A percentile compares a stretch with the other conserved stretches of the same genome.
Conservation (phyloP, 2,329 filamentous ascomycete genomes). For the Epichloe bromicola region DNA sequence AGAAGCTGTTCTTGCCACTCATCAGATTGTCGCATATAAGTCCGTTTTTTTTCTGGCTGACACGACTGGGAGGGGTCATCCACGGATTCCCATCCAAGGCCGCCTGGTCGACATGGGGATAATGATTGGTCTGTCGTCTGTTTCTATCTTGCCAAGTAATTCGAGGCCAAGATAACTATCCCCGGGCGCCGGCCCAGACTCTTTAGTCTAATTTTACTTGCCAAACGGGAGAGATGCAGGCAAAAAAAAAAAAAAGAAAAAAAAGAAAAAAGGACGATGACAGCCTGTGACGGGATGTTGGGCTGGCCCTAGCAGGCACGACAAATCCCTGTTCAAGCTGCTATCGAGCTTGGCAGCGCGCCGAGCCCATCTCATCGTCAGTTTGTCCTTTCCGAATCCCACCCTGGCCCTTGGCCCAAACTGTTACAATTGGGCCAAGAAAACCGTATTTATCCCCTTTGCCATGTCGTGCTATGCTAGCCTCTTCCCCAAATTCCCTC, state of each 20-base stretch:
- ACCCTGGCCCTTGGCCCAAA: background rate
- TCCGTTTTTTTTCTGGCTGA: no score
- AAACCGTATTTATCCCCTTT: constrained; percentile 3
- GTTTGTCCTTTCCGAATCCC: background rate
- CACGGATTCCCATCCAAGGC: background rate
- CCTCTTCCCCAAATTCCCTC: background rate
- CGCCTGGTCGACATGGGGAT: background rate
- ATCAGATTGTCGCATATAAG: no score
- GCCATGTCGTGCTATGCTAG: background rate
- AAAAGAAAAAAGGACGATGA: no score
- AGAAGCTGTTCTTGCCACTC: no score
- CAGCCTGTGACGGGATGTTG: no score
- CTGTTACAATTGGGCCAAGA: background rate
- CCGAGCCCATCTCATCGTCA: no score
- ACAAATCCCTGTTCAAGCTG: background rate
- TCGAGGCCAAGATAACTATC: background rate
- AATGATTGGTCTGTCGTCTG: background rate
- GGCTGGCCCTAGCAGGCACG: background rate
- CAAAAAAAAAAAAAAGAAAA: no score
- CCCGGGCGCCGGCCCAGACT: background rate
- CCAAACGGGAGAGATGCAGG: no score
- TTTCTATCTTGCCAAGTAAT: background rate
- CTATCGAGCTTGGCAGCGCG: no score
- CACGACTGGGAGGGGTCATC: no score
- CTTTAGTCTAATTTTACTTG: background rate